Evolutionary conservation across 495 filamentous ascomycete species (phyloP).

Genomic region (Rusavskia elegans): DNA sequence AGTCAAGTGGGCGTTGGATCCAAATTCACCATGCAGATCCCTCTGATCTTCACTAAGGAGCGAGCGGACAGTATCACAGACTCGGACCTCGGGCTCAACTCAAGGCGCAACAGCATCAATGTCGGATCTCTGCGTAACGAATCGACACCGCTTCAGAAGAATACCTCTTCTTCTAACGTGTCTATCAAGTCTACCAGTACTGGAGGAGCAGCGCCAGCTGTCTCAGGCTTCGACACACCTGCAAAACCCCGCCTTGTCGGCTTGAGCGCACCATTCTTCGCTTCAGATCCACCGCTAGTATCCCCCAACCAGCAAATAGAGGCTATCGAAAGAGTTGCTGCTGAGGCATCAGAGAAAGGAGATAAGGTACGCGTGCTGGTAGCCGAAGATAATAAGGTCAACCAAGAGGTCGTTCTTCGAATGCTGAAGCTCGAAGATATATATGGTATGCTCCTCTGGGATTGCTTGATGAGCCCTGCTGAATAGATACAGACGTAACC

Average conservation of each 20-base stretch:
- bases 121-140: conserved; percentile 5
- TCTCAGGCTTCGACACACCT: conserved; percentile 13
- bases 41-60: conserved; percentile 60
- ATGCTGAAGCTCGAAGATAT: conserved; percentile 58
- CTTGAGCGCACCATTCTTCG: conserved; percentile 73
- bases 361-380: conserved; percentile 71
- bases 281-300: conserved; percentile 34
- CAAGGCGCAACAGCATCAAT: conserved; percentile 14
- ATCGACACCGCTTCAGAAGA: conserved; percentile 1
- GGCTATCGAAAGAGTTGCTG: conserved; percentile 33
- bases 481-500: conserved; percentile 41
- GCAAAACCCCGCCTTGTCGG: conserved; percentile 61
- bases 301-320: conserved; percentile 28
- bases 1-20: conserved; percentile 63
- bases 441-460: conserved; percentile 23
- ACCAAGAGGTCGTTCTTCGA: conserved; percentile 77
- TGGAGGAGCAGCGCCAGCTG: conserved; percentile 1
- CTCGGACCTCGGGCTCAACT: conserved; percentile 13
- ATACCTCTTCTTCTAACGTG: conserved; percentile 11
- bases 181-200: conserved; percentile 10
- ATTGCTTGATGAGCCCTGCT: conserved; percentile 3
- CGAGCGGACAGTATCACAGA: conserved; percentile 36
- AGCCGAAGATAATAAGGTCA: conserved; percentile 89
- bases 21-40: conserved; percentile 71
- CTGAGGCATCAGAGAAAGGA: conserved; percentile 26